These are phyloP conservation scores for Zygosaccharomyces bisporus DNA, from an alignment of 805 yeast genomes.

Conservation along the genomic window DNA sequence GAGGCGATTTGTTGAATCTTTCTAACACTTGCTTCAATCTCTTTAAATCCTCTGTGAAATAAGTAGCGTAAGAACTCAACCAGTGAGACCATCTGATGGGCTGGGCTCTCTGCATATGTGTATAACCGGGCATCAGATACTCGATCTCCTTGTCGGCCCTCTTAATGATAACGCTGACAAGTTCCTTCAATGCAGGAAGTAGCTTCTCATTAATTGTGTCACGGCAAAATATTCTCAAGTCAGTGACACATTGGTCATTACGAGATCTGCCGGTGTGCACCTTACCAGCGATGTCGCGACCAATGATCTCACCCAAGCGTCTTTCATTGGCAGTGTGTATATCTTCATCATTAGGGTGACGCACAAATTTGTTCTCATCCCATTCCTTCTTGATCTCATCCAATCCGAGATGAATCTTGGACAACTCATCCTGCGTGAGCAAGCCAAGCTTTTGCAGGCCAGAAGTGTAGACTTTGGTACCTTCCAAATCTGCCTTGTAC, in stretches of 20 bases:
- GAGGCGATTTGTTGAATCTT: conserved; percentile 83
- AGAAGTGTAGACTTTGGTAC: conserved; percentile 87
- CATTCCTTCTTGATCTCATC: conserved; percentile 73
- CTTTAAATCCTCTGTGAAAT: conserved; percentile 84
- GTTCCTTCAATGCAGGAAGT: conserved; percentile 50
- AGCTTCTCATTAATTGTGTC: conserved; percentile 61
- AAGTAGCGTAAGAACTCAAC: conserved; percentile 92
- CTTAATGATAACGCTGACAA: conserved; percentile 61
- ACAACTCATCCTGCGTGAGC: conserved; percentile 66
- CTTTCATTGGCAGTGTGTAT: conserved; percentile 99
- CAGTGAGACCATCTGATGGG: conserved; percentile 99
- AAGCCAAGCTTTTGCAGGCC: conserved; percentile 80
- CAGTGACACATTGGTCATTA: conserved; percentile 99
- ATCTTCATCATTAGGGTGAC: conserved; percentile 70
- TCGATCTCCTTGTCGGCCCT: conserved; percentile 87
- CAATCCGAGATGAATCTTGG: conserved; percentile 80
- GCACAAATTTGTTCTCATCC: conserved; percentile 57
- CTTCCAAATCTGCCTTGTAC: conserved; percentile 91
- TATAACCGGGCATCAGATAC: conserved; percentile 97
- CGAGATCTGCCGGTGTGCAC: conserved; percentile 99
- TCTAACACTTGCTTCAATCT: conserved; percentile 75
- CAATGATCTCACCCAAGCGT: conserved; percentile 93
- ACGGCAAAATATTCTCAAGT: conserved; percentile 91
- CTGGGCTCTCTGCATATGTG: conserved; percentile 97
- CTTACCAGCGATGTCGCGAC: conserved; percentile 89